Percentiles rank a stretch among this genome's conserved stretches.
Evolutionary conservation across 352 stramenopile genomes (phyloP).

Genomic region (Pythium monospermum): DNA sequence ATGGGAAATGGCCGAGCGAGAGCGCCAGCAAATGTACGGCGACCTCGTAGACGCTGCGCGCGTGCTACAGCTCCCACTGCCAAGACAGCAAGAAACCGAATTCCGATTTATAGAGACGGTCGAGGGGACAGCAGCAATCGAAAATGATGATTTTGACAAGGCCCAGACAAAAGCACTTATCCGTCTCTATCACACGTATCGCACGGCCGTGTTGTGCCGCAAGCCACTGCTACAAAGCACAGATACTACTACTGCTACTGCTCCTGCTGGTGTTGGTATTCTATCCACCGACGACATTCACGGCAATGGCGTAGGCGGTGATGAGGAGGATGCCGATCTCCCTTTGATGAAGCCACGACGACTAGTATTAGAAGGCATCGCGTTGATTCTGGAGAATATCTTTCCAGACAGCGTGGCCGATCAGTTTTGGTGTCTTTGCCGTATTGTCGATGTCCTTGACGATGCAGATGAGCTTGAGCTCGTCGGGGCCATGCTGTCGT

Average conservation of each 20-base stretch:
- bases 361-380: slow-evolving; percentile 5
- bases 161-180: slow-evolving; percentile 4
- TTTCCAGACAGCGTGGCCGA: slow-evolving; percentile 26
- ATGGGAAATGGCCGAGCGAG: slow-evolving; percentile 53
- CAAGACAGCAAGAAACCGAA: no score
- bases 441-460: slow-evolving; percentile 52
- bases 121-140: neutral
- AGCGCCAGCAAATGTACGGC: slow-evolving; percentile 58
- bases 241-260: no score
- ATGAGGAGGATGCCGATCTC: no score
- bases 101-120: neutral
- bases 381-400: slow-evolving; percentile 8
- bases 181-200: slow-evolving; percentile 17
- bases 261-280: no score
- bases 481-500: neutral
- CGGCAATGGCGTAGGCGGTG: no score
- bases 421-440: slow-evolving; percentile 71
- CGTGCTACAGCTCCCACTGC: slow-evolving; percentile 32
- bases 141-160: neutral
- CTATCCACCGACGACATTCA: no score
- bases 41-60: slow-evolving; percentile 48
- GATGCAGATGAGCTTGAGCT: slow-evolving; percentile 32
- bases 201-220: slow-evolving; percentile 6
- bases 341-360: no score
- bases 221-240: no score